A percentile compares a stretch with the other conserved stretches of the same genome.
Conservation (phyloP, 2,329 filamentous ascomycete genomes). For the Hymenoscyphus repandus region DNA sequence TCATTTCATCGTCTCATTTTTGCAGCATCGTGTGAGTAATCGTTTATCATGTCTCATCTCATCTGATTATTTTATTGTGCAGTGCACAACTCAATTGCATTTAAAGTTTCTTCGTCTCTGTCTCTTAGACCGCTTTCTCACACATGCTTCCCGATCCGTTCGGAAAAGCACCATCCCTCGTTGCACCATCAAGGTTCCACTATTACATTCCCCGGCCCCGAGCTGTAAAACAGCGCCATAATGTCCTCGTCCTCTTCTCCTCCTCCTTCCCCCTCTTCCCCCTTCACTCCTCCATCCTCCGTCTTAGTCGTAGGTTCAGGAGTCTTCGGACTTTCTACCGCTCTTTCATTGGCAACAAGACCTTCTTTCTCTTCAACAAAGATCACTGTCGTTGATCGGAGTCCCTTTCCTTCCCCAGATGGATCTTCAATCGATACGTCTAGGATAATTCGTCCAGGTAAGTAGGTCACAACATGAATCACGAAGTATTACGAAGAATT, state of each 20-base stretch:
- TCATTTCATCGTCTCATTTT: background rate
- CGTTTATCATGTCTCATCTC: background rate
- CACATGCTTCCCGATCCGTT: no score
- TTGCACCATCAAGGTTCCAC: no score
- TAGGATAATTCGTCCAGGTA: conserved; percentile 49
- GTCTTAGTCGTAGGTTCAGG: conserved; percentile 63
- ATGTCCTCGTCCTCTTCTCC: conserved; percentile 3
- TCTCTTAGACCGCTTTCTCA: no score
- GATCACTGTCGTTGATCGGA: conserved; percentile 57
- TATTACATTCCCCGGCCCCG: conserved; percentile 1
- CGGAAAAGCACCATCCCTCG: no score
- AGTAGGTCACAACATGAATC: background rate
- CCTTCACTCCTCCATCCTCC: conserved; percentile 35
- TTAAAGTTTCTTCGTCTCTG: background rate
- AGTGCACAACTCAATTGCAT: background rate
- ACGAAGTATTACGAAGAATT: no score
- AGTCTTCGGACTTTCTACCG: conserved; percentile 57
- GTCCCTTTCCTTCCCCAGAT: conserved; percentile 53
- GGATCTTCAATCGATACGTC: conserved; percentile 58
- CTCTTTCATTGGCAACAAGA: conserved; percentile 63
- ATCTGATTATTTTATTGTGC: background rate
- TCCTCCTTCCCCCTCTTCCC: background rate
- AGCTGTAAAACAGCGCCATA: background rate
- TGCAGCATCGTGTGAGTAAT: background rate
- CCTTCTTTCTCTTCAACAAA: conserved; percentile 43